Base-by-base conservation (phyloP, 495 filamentous ascomycete genomes). In the Antarctomyces pellizariae region DNA sequence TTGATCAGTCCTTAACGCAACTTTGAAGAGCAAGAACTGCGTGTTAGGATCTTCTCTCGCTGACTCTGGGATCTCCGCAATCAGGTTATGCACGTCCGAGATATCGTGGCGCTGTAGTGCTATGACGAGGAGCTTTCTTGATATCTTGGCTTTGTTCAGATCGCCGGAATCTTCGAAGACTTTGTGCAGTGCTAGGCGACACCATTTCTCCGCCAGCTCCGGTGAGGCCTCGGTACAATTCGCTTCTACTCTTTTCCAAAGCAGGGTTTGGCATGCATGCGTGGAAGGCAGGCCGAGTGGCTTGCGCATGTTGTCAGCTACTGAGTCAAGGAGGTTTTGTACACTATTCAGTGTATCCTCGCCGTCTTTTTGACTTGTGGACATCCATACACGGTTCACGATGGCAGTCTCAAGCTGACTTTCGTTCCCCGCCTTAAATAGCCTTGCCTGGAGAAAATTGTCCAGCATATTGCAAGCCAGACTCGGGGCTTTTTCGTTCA, bases 191-290 rank as follows among this genome's bases (percentile, higher is more conserved):
- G 67, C 64, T 10, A 86, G 45, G 10, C 39, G 52, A 41, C 77
- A 86, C 83, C 78, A 92, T 29, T 47, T 46, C 36, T 72, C 60
- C 2, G 71, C 59, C 14, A 51, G 30, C 9, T 59, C 54, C 29
- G 59, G 61, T 16, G 64, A 49, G 0, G 54, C 49, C 20, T 62
- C 53, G 7, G 41, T 50, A 32, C 62, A 64, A 13, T 53, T 52
- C 3, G 52, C 45, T 18, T 79, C 73, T 16, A 76, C 50, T 22
- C 56, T 54, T 44, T 78, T 90, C 75, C 78, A 86, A 14, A 89
- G 50, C 7, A 86, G 49, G 36, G 67, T 70, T 36, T 84, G 66
- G 8, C 64, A 64, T 25, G 73, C 75, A 36, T 77, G 59, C 7
- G 73, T 67, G 14, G 71, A 64, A 22, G 59, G 55, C 7, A 58